Evolutionary conservation across 1,284 basidiomycete species (phyloP), one percentile per base, ranked within the genome.

Genomic region (Porodaedalea pini): DNA sequence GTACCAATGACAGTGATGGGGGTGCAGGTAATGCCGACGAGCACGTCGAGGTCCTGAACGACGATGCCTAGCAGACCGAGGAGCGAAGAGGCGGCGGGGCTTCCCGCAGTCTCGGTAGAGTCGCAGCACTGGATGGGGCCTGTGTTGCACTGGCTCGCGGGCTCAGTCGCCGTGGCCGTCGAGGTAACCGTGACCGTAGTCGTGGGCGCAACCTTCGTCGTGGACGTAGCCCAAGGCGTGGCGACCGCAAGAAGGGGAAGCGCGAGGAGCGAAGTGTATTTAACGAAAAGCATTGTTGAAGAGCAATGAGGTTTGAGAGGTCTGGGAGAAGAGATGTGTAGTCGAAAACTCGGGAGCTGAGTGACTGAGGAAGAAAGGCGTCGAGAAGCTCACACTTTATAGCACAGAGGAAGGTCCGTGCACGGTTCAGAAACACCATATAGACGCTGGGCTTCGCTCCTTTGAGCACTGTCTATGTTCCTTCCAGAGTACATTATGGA

Each of bases 41-140:
- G 25, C 8, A 55, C 45, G 32, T 47, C 41, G 11, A 50, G 17
- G 44, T 50, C 53, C 25, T 59, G 41, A 13, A 59, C 23, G 17
- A 54, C 53, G 36, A 59, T 32, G 11, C 53, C 57, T 2, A 59
- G 17, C 8, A 58, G 50, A 2, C 57, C 57, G 25, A 58, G 52
- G 21, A 53, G 50, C 5, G 34, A 17, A 2, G 32, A 4, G 2
- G 21, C 41, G 25, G 48, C 5, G 7, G 48, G 27, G 41, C 21
- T 49, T 19, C 29, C 41, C 10, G 58, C 36, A 4, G 32, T 27
- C n/a, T 21, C 13, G 8, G 37, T 45, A 25, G 44, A 27, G 25
- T 55, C 17, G 44, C 57, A 59, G 47, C 57, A 59, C 23, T 59
- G 57, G 27, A 59, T 31, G n/a, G 53, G 34, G 10, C 52, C 57